Percentiles rank a stretch among this genome's conserved stretches.
Evolutionary conservation across 164 flowering plant genomes (phyloP).

Genomic region (Malania oleifera): DNA sequence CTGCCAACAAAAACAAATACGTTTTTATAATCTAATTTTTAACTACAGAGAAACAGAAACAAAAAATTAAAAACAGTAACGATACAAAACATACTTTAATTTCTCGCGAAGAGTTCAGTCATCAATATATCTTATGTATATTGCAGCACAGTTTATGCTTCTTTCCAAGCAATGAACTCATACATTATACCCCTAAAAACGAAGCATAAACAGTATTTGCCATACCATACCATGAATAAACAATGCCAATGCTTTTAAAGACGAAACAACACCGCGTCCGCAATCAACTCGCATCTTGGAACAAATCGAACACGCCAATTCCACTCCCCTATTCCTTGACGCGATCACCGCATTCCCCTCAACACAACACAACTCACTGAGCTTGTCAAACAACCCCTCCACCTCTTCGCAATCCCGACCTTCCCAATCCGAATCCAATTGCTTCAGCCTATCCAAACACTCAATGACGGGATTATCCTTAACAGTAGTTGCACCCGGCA

Average conservation of each 20-base stretch:
- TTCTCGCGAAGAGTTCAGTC: too few species aligned
- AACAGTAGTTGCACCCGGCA: constrained; percentile 59
- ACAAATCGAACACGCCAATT: constrained; percentile 58
- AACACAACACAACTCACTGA: constrained; percentile 40
- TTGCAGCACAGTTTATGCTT: too few species aligned
- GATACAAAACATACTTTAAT: too few species aligned
- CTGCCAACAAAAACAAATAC: too few species aligned
- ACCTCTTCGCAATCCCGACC: constrained; percentile 31
- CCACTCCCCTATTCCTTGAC: constrained; percentile 70
- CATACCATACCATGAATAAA: constrained; percentile 56
- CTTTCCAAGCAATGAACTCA: too few species aligned
- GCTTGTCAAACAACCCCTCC: constrained; percentile 36
- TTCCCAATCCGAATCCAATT: constrained; percentile 17
- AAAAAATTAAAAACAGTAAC: too few species aligned
- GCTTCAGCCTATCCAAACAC: constrained; percentile 51
- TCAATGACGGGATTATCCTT: constrained; percentile 63
- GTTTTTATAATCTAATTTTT: too few species aligned
- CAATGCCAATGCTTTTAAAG: constrained; percentile 49
- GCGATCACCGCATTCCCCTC: constrained; percentile 63
- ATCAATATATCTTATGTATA: too few species aligned
- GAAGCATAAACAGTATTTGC: too few species aligned
- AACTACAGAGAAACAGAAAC: too few species aligned
- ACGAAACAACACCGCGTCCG: constrained; percentile 30
- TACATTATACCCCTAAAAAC: too few species aligned
- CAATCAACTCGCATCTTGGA: constrained; percentile 30